A percentile compares a stretch with the other conserved stretches of the same genome.
These are phyloP conservation scores for Cyclotella distinguenda DNA, from an alignment of 108 stramenopile genomes.

Conservation along the genomic window DNA sequence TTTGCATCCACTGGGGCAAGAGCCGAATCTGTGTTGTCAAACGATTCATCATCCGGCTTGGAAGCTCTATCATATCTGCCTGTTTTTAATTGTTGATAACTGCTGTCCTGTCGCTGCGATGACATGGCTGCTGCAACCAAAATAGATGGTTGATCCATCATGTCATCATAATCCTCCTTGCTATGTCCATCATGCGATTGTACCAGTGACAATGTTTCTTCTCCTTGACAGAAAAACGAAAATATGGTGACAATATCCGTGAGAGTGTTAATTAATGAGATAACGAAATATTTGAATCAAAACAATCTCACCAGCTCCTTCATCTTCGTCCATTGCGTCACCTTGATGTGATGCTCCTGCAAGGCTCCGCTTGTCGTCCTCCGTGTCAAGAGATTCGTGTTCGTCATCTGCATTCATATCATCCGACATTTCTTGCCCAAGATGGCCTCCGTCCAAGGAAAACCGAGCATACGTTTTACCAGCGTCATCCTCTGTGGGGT, in stretches of 20 bases:
- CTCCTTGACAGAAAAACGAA: too few species aligned
- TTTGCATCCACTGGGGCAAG: slow-evolving; percentile 20
- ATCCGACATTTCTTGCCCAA: slow-evolving; percentile 11
- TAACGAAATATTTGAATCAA: neutral
- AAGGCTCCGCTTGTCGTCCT: slow-evolving; percentile 46
- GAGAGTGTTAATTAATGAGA: neutral
- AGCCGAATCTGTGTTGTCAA: slow-evolving; percentile 38
- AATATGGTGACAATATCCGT: neutral
- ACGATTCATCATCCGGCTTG: slow-evolving; percentile 17
- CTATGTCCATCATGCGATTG: neutral
- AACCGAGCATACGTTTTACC: slow-evolving; percentile 1
- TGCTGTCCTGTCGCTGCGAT: slow-evolving; percentile 34
- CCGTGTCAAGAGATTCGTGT: slow-evolving; percentile 45
- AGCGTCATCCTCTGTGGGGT: neutral
- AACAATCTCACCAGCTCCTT: neutral
- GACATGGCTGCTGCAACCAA: slow-evolving; percentile 50
- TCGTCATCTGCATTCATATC: slow-evolving; percentile 50
- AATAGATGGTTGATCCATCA: slow-evolving; percentile 35
- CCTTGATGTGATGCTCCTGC: slow-evolving; percentile 35
- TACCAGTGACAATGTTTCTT: neutral
- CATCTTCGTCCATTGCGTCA: slow-evolving; percentile 31
- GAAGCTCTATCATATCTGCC: slow-evolving; percentile 8
- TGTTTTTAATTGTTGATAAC: slow-evolving; percentile 3
- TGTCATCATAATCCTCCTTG: neutral
- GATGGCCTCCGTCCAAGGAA: slow-evolving; percentile 18